A percentile compares a stretch with the other conserved stretches of the same genome.
These are phyloP conservation scores for Backusella tarrabulga DNA, from an alignment of 192 early-diverging fungal species.

Conservation along the genomic window DNA sequence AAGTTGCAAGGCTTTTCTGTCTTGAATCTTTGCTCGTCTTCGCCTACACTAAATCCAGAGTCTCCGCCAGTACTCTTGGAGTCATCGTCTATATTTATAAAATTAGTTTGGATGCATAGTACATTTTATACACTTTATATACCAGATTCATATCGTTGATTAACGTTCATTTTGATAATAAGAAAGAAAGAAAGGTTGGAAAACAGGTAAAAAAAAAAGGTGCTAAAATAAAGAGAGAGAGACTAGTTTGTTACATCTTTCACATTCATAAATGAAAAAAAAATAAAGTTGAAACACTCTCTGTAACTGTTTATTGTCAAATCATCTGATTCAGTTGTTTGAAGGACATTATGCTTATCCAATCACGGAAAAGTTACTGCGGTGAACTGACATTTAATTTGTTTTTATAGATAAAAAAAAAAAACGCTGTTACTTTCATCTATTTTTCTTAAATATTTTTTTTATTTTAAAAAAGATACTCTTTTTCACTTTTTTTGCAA, in stretches of 20 bases:
- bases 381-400: neutral
- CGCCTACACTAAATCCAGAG: conserved; percentile 8
- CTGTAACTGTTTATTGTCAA: conserved; percentile 4
- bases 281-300: neutral
- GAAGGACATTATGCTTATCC: neutral
- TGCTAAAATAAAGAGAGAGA: neutral
- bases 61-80: conserved; percentile 7
- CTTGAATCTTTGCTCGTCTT: neutral
- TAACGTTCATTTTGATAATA: neutral
- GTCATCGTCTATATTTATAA: neutral
- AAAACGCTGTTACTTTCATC: no score
- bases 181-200: neutral
- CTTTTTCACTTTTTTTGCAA: neutral
- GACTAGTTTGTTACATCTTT: neutral
- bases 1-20: conserved; percentile 3
- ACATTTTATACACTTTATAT: neutral
- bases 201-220: neutral
- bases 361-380: neutral
- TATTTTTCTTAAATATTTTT: neutral
- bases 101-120: neutral
- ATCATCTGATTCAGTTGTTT: neutral
- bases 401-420: neutral
- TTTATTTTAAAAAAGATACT: neutral
- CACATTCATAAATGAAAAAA: neutral
- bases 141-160: neutral